Conservation (phyloP, 1,284 basidiomycete species). For the Laetiporus sulphureus region DNA sequence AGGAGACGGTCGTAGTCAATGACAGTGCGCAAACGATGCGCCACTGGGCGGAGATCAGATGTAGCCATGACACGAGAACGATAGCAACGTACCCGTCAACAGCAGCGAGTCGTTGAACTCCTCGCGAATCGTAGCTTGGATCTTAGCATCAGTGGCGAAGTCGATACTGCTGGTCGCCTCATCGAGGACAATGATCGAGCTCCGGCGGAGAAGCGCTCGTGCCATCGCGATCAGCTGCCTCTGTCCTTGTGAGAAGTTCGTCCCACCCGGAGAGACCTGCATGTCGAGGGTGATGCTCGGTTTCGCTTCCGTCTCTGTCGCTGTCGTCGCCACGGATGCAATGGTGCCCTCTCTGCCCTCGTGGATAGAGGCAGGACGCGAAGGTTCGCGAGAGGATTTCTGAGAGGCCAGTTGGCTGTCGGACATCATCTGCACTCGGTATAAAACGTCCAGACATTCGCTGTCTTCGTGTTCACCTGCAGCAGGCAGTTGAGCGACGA, state of each 20-base stretch:
- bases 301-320: slow-evolving; percentile 45
- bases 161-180: slow-evolving; percentile 78
- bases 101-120: slow-evolving; percentile 65
- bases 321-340: slow-evolving; percentile 30
- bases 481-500: not conserved
- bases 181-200: slow-evolving; percentile 77
- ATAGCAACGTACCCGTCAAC: slow-evolving; percentile 43
- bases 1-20: slow-evolving; percentile 79
- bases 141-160: slow-evolving; percentile 71
- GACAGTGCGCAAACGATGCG: slow-evolving; percentile 66
- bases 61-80: not conserved
- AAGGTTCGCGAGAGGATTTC: slow-evolving; percentile 38
- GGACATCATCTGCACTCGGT: slow-evolving; percentile 58
- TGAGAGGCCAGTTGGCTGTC: slow-evolving; percentile 40
- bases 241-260: slow-evolving; percentile 84
- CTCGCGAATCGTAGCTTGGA: slow-evolving; percentile 75
- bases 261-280: slow-evolving; percentile 71
- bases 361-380: slow-evolving; percentile 41
- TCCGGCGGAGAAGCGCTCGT: slow-evolving; percentile 68
- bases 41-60: slow-evolving; percentile 32
- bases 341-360: slow-evolving; percentile 26
- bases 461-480: slow-evolving; percentile 74
- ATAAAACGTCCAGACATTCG: slow-evolving; percentile 65
- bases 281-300: slow-evolving; percentile 60
- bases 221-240: slow-evolving; percentile 79